These are phyloP conservation scores for Canna indica DNA, from an alignment of 176 grass and related monocot species.

Conservation along the genomic window DNA sequence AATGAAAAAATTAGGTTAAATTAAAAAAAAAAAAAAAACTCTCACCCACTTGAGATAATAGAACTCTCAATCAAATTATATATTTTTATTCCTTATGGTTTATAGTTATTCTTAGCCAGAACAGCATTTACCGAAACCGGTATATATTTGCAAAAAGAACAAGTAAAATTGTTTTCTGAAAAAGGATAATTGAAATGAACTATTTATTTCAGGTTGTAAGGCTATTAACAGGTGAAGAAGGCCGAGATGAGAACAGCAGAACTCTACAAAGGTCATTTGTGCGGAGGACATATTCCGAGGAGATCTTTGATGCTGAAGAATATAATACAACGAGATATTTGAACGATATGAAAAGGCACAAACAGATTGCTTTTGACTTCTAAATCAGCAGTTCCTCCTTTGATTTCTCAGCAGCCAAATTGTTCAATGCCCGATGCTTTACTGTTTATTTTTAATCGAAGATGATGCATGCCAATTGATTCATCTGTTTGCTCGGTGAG, in stretches of 20 bases:
- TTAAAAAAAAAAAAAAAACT: no score
- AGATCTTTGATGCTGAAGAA: slow-evolving; percentile 13
- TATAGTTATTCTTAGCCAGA: no score
- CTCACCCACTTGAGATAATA: no score
- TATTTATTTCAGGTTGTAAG: slow-evolving; percentile 16
- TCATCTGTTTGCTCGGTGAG: no score
- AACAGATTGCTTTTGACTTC: slow-evolving; percentile 24
- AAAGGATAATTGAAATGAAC: neutral
- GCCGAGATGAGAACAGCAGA: neutral
- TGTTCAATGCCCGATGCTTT: no score
- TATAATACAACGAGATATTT: slow-evolving; percentile 8
- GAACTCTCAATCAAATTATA: no score
- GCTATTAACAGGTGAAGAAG: neutral
- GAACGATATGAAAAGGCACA: slow-evolving; percentile 7
- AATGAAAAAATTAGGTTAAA: no score
- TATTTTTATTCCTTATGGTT: no score
- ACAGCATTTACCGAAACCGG: no score
- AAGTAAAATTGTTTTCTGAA: neutral
- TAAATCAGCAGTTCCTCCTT: neutral
- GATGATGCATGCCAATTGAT: no score
- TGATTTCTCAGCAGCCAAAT: no score
- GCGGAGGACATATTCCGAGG: slow-evolving; percentile 20
- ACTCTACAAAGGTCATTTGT: neutral
- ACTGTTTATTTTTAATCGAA: neutral
- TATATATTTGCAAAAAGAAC: neutral